phyloP scores from a whole-genome alignment of 2,329 filamentous ascomycete genomes.

The Hymenoscyphus salicellus region DNA sequence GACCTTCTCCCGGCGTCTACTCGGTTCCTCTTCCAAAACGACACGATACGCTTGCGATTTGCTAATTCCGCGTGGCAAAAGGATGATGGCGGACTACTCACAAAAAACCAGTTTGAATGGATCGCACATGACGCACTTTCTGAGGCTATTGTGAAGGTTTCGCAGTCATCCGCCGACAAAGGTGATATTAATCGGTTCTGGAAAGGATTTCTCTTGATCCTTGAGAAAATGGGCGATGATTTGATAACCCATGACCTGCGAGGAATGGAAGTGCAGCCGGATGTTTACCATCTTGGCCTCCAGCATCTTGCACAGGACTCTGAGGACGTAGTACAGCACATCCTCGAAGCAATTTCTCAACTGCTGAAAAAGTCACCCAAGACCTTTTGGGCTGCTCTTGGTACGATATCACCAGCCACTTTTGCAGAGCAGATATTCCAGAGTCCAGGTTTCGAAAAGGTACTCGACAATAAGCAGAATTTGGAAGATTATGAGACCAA shows the following conservation, averaged over 20 bases:
- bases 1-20: conserved; percentile 79
- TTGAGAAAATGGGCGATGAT: conserved; percentile 69
- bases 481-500: conserved; percentile 51
- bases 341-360: conserved; percentile 67
- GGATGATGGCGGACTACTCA: conserved; percentile 57
- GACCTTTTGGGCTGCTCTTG: conserved; percentile 86
- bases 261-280: conserved; percentile 73
- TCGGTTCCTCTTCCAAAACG: conserved; percentile 75
- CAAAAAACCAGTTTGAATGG: conserved; percentile 79
- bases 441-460: conserved; percentile 61
- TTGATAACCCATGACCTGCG: conserved; percentile 76
- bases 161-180: conserved; percentile 48
- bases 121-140: conserved; percentile 73
- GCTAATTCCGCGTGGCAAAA: conserved; percentile 65
- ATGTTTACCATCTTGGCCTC: conserved; percentile 61
- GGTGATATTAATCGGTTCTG: conserved; percentile 69
- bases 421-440: conserved; percentile 82
- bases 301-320: conserved; percentile 51
- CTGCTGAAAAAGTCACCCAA: conserved; percentile 73
- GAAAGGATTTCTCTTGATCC: conserved; percentile 70
- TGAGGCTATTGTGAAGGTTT: conserved; percentile 61
- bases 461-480: conserved; percentile 59
- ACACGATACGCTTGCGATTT: conserved; percentile 63
- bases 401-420: conserved; percentile 72
- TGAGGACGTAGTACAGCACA: conserved; percentile 60